Base-by-base conservation (phyloP, 2,329 filamentous ascomycete genomes). In the Sporothrix mexicana region DNA sequence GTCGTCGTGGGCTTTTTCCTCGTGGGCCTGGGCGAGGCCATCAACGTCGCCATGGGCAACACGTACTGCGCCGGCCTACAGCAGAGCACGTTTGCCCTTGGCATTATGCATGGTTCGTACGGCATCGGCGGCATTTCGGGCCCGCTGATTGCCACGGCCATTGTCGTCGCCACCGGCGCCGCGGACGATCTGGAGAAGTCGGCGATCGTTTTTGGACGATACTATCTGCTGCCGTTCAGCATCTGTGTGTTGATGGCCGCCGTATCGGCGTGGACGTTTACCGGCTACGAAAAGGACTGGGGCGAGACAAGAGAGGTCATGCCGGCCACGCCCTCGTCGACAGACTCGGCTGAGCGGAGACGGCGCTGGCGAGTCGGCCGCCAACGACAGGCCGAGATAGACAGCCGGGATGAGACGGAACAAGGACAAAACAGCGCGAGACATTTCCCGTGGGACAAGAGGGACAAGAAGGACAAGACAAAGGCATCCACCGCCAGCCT, bases 101-200 rank as follows among this genome's bases (percentile, higher is more conserved):
- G 92, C 15, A 78, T 86, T 25, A 84, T 91, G 73, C 92, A 94
- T 78, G 92, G 91, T 6, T 85, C 84, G 61, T 94, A 90, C 77
- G 91, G 91, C 7, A 76, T 92, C 55, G 91, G 90, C 53, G 91
- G 89, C 61, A 90, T 87, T 13, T 78, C 90, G 23, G 92, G 90
- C 0, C 93, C 93, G 0, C 84, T 97, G 7, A 87, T 93, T 15
- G 93, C 93, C 1, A 97, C 93, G 0, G 86, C 89, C 0, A 85
- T 97, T 77, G 91, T 91, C 1, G 90, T 91, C 0, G 80, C 84
- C 12, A 83, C 84, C 1, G 85, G 86, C 3, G 80, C 88, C 0
- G 76, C 64, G 43, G 13, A 66, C 13, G 43, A 73, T 20, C 25
- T 59, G 10, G 62, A 49, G 59, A 72, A 53, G 49, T 23, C 72